Evolutionary conservation across 371 early-diverging fungal genomes (phyloP), one percentile per base, ranked within the genome.

Genomic region (Lichtheimia ramosa): DNA sequence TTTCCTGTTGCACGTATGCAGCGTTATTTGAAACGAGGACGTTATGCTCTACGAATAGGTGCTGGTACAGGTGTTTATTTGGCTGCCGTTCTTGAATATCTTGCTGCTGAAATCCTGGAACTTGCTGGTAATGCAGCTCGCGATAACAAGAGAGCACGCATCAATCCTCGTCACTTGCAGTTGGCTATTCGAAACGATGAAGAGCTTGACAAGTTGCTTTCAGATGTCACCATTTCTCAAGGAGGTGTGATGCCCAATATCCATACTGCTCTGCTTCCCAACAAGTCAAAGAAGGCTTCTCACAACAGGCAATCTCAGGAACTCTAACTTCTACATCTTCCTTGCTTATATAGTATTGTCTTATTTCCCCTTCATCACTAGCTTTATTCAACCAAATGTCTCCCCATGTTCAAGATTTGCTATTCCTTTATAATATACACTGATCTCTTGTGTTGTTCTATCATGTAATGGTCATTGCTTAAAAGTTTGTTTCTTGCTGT

Each of bases 1-100:
- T 94, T 94, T 86, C 96, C 96, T 64, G 93, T 92, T 61, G 93
- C 92, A 69, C 93, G 96, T 88, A 86, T 95, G 70, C 93, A 95
- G 80, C 90, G 94, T 82, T 85, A 88, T 58, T 83, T 96, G 56
- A 86, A 92, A 69, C 87, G 88, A 76, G 93, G 93, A 60, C 91
- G 91, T 87, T 93, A 93, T 74, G 92, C 92, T 65, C 89, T 87
- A 69, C 89, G 93, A 80, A 84, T 93, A 58, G 92, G 91, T 75
- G 89, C 91, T 61, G 88, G 90, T 75, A 91, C 94, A 52, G 92
- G 92, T 62, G 93, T 94, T 72, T 95, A 92, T 81, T 76, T 93
- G 34, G 93, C 94, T 59, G 92, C 94, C 63, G 93, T 94, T 49
- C 86, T 95, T 55, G 94, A 94, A 79, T 95, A 95, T 83, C 81